phyloP scores from a whole-genome alignment of 768 basidiomycete genomes.

The Tricholoma matsutake region DNA sequence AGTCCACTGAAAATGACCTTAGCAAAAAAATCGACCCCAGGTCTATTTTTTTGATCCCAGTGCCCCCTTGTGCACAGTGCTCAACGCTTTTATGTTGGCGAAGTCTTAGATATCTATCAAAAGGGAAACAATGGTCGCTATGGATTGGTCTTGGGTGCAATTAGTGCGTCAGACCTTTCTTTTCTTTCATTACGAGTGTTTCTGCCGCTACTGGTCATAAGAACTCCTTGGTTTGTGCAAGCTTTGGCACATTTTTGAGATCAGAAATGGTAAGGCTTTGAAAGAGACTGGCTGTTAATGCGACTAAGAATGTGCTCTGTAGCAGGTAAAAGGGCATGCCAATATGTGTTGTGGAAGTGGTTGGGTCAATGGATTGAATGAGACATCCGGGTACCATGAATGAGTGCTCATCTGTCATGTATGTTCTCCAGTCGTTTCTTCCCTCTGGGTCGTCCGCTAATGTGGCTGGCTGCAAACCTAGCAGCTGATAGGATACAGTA shows the following conservation, averaged over 20 bases:
- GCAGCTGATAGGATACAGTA: neutral
- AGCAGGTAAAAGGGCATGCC: neutral
- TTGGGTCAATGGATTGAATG: neutral
- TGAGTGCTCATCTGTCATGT: neutral
- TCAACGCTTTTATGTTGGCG: too few relatives aligned
- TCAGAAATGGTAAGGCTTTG: neutral
- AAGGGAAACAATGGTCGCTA: too few relatives aligned
- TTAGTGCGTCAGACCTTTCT: too few relatives aligned
- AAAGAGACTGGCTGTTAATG: neutral
- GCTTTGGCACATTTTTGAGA: neutral
- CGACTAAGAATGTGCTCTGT: neutral
- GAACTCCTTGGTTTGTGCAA: neutral
- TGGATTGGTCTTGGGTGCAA: too few relatives aligned
- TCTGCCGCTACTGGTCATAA: too few relatives aligned
- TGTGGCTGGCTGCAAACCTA: neutral
- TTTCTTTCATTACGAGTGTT: too few relatives aligned
- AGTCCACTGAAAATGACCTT: too few relatives aligned
- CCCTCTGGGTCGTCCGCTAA: neutral
- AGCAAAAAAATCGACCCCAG: too few relatives aligned
- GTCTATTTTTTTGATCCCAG: too few relatives aligned
- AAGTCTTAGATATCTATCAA: too few relatives aligned
- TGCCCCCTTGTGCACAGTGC: too few relatives aligned
- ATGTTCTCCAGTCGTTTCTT: neutral
- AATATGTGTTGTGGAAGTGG: neutral
- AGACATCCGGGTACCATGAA: neutral